Conservation (phyloP, 176 grass and related monocot species). For the Eleusine indica region DNA sequence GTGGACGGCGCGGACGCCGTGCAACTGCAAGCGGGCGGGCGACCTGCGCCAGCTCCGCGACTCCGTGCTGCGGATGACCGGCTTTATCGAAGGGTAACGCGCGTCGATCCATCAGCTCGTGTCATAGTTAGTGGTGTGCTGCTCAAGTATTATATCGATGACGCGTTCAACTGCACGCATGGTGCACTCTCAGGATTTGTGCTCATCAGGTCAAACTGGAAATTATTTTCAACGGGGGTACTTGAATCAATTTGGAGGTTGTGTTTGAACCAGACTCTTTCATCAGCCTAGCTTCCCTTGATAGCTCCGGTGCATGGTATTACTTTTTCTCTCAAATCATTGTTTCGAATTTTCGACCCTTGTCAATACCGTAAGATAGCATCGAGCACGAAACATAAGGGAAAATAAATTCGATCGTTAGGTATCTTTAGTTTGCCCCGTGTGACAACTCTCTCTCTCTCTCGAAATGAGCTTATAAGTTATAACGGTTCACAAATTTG, state of each 20-base stretch:
- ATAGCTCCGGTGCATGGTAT: background rate
- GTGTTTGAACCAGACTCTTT: conserved; percentile 1
- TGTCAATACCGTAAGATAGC: no score
- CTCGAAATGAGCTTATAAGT: no score
- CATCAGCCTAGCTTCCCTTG: background rate
- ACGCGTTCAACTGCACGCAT: background rate
- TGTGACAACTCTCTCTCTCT: no score
- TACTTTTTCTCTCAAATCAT: background rate
- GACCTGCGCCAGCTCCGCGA: conserved; percentile 60
- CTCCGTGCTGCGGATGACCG: conserved; percentile 71
- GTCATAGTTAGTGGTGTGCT: background rate
- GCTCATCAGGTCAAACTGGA: background rate
- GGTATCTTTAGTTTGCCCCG: no score
- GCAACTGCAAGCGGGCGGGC: conserved; percentile 53
- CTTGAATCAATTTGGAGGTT: background rate
- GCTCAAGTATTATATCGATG: background rate
- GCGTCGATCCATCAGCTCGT: background rate
- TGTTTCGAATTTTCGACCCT: no score
- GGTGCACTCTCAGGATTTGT: background rate
- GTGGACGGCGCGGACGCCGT: conserved; percentile 40
- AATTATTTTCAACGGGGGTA: background rate
- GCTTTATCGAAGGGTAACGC: conserved; percentile 68
- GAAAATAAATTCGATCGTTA: no score
- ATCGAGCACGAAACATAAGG: no score
- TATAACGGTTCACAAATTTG: no score